A percentile compares a stretch with the other conserved stretches of the same genome.
Conservation (phyloP, 441 rosid species). For the Eutrema salsugineum region DNA sequence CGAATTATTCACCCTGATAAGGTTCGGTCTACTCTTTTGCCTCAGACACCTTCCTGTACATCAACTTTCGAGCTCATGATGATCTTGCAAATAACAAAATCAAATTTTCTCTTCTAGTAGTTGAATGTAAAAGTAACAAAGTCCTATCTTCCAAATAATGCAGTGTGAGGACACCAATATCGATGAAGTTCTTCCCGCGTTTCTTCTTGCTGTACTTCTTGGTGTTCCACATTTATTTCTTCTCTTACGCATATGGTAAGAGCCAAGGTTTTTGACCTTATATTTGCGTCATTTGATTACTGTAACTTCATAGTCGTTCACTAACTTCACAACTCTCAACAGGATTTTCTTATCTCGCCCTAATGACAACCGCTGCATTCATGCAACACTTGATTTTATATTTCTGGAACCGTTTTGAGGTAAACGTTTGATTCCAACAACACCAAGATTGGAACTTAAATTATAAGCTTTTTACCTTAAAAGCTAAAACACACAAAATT, state of each 20-base stretch:
- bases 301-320: neutral
- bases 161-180: constrained; percentile 98
- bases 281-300: neutral
- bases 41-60: constrained; percentile 3
- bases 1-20: constrained; percentile 91
- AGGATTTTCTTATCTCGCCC: constrained; percentile 96
- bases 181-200: constrained; percentile 99
- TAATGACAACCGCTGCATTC: constrained; percentile 78
- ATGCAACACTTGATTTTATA: constrained; percentile 93
- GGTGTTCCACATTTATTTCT: constrained; percentile 97
- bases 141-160: constrained; percentile 10
- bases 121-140: neutral
- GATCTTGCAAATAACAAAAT: too few species aligned
- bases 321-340: constrained; percentile 6
- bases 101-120: neutral
- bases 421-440: constrained; percentile 22
- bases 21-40: constrained; percentile 47
- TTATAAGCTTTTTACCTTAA: neutral
- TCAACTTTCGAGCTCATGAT: neutral
- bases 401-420: constrained; percentile 99
- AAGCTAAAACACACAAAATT: neutral
- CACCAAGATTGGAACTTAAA: neutral
- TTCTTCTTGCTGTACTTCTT: constrained; percentile 94
- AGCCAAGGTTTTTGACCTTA: neutral
- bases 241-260: constrained; percentile 90